Base-by-base conservation (phyloP, 2,329 filamentous ascomycete species). In the Calonectria hawksworthii region DNA sequence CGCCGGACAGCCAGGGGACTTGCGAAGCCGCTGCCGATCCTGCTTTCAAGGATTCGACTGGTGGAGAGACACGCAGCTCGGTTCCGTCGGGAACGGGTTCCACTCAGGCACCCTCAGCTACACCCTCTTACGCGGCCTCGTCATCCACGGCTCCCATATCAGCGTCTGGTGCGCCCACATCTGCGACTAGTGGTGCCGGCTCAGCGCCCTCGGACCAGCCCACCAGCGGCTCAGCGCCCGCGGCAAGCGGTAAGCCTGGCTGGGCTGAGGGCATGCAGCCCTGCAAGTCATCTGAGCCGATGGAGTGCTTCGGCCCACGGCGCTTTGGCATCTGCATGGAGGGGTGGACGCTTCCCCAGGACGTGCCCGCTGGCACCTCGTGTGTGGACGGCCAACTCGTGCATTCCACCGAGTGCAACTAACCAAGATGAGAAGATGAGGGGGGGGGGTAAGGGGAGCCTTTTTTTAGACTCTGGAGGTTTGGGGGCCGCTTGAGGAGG, bases 261-360 rank as follows among this genome's bases (percentile, higher is more conserved):
- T 79, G 76, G 76, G 73, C 75, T 0, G 70, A 61, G 3, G 74
- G 74, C 2, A 71, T 74, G 66, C 70, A 73, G 51, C 70, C 78
- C 4, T 82, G 80, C 14, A 71, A 76, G 8, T 26, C 59, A 0
- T 71, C 74, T 0, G 79, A 75, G 0, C 70, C 61, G 21, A 41
- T 81, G 2, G 36, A 78, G 11, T 82, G 80, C 21, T 67, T 82
- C n/a, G 64, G 71, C 0, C 59, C 67, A 6, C 70, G 34, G 8
- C 38, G 68, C 10, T 82, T 81, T 44, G 80, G 80, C 2, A 77
- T 82, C 14, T 82, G 80, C 73, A 81, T 80, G 3, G 18, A 61
- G 18, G 80, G 80, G 0, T 82, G 77, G 79, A 74, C 78, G 1
- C 23, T 79, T 47, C 72, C 79, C 6, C 78, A 76, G 44, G 30